Evolutionary conservation across 2,329 filamentous ascomycete species (phyloP), one percentile per base, ranked within the genome.

Genomic region (Diaporthe citri): DNA sequence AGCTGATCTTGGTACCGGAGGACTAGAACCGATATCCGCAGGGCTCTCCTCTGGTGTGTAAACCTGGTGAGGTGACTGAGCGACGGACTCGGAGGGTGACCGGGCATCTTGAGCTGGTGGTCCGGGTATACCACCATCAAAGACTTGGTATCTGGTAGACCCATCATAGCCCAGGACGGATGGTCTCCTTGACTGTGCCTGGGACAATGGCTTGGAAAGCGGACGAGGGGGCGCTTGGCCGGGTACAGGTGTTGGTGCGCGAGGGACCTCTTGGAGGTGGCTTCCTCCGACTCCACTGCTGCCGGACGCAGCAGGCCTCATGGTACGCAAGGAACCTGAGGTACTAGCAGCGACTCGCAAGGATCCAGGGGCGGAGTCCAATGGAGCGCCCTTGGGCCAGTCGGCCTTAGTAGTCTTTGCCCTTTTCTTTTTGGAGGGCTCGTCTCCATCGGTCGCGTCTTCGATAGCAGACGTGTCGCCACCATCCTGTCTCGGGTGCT

Each of bases 271-370:
- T 78, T 95, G 93, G 7, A 93, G 84, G 78, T 94, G 91, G 64
- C 82, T 88, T 46, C 84, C 85, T 41, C 81, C 76, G 5, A 86
- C 81, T 12, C 71, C 75, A 13, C 76, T 76, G 25, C 88, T 87
- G 36, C 83, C 84, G 4, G 85, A 87, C 34, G 88, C 85, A 43
- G 89, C 87, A 74, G 96, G 96, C 59, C 95, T 91, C 82, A 98
- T 94, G 64, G 93, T 93, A 57, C 96, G 93, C 75, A 98, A 88
- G 7, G 96, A 98, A 56, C 95, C 95, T 59, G 96, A 93, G 22
- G 94, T 97, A 82, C 95, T 97, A 62, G 96, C 96, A 76, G 94
- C 93, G n/a, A 98, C 95, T 66, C 96, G 91, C 36, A 98, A 87
- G 4, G 95, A 97, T 66, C 97, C 95, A 13, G 92, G 90, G 41